phyloP scores from a whole-genome alignment of 2,329 filamentous ascomycete genomes.

The Hirsutella minnesotensis region DNA sequence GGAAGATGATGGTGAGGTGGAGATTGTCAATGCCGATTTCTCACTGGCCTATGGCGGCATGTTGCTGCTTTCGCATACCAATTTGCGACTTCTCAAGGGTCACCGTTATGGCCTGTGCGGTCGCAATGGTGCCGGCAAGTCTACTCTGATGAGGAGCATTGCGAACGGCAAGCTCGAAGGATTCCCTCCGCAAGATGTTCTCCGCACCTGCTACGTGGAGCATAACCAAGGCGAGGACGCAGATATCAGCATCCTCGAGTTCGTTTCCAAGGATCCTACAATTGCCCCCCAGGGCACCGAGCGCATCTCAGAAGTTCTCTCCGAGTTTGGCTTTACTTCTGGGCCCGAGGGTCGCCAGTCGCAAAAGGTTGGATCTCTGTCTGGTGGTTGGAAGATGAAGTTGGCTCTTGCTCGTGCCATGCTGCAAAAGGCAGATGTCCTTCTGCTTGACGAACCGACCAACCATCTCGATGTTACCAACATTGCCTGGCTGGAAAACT shows the following conservation, averaged over 20 bases:
- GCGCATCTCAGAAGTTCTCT: constrained; percentile 71
- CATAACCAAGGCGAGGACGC: constrained; percentile 98
- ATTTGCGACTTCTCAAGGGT: constrained; percentile 85
- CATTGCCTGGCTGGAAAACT: constrained; percentile 90
- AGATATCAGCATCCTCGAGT: constrained; percentile 90
- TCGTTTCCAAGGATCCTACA: constrained; percentile 78
- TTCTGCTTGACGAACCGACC: constrained; percentile 94
- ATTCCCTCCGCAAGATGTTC: constrained; percentile 82
- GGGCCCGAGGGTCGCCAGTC: constrained; percentile 82
- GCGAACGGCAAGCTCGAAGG: constrained; percentile 92
- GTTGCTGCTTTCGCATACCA: constrained; percentile 92
- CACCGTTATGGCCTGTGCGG: constrained; percentile 96
- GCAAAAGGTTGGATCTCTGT: constrained; percentile 85
- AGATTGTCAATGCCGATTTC: constrained; percentile 97
- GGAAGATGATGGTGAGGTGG: constrained; percentile 82
- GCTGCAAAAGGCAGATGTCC: constrained; percentile 91
- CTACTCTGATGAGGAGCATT: constrained; percentile 97
- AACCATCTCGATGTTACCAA: constrained; percentile 97
- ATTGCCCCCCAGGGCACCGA: constrained; percentile 69
- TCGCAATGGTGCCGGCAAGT: constrained; percentile 95
- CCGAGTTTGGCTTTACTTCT: constrained; percentile 86
- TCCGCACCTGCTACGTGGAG: constrained; percentile 95
- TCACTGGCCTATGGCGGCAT: constrained; percentile 96
- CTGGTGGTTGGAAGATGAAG: constrained; percentile 99
- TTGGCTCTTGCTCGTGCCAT: constrained; percentile 89